Conservation (phyloP, 495 filamentous ascomycete species). For the Chaetomidium leptoderma region DNA sequence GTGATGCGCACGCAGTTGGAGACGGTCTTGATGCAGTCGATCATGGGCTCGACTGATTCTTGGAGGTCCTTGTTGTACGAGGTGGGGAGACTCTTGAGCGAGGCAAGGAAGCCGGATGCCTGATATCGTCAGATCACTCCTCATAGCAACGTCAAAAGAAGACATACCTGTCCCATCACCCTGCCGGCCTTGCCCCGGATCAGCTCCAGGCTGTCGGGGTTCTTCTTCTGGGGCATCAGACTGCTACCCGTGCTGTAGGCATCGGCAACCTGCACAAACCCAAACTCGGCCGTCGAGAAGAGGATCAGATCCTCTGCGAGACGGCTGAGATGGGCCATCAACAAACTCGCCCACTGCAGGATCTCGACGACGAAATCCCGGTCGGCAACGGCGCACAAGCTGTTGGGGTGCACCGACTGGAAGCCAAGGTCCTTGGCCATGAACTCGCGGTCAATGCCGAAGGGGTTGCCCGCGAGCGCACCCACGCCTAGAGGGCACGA, state of each 20-base stretch:
- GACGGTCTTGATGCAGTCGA: slow-evolving; percentile 85
- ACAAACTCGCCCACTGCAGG: slow-evolving; percentile 80
- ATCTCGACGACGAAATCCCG: slow-evolving; percentile 88
- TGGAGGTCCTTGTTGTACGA: slow-evolving; percentile 97
- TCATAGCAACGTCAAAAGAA: too few species aligned
- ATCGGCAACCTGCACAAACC: slow-evolving; percentile 77
- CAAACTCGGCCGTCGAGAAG: slow-evolving; percentile 78
- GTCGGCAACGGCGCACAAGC: slow-evolving; percentile 76
- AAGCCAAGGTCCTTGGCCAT: slow-evolving; percentile 90
- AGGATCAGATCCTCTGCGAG: slow-evolving; percentile 90
- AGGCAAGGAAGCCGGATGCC: slow-evolving; percentile 70
- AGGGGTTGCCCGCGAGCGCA: slow-evolving; percentile 88
- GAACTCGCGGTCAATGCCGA: slow-evolving; percentile 80
- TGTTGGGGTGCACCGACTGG: slow-evolving; percentile 75
- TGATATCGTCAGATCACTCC: not conserved
- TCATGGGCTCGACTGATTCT: slow-evolving; percentile 81
- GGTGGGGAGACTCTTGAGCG: slow-evolving; percentile 79
- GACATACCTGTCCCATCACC: slow-evolving; percentile 75
- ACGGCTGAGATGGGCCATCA: slow-evolving; percentile 83
- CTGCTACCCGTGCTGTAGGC: slow-evolving; percentile 80
- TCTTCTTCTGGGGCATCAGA: slow-evolving; percentile 87
- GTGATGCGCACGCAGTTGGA: slow-evolving; percentile 81
- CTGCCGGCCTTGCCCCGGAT: slow-evolving; percentile 82
- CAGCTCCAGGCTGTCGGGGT: slow-evolving; percentile 79
- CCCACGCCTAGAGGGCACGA: slow-evolving; percentile 75